A percentile compares a stretch with the other conserved stretches of the same genome.
These are phyloP conservation scores for Hymenoscyphus scutula DNA, from an alignment of 2,329 filamentous ascomycete species.

Conservation along the genomic window DNA sequence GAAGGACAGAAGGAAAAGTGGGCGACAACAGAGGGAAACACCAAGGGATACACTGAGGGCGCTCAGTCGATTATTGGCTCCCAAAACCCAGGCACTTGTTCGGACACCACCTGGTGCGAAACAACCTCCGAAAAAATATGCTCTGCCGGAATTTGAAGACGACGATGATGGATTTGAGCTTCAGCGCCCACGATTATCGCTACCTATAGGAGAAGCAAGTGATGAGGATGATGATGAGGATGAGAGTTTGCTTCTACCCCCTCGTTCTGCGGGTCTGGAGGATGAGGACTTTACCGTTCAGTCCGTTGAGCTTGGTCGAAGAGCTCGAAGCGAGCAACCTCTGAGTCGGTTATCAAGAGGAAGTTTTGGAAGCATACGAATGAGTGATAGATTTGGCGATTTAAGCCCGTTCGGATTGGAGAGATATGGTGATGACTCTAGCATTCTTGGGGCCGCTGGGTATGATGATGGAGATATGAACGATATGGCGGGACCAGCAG, in stretches of 20 bases:
- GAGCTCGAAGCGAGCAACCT: slow-evolving; percentile 48
- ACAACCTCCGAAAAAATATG: slow-evolving; percentile 22
- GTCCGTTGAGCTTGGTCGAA: slow-evolving; percentile 58
- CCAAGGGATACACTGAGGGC: slow-evolving; percentile 53
- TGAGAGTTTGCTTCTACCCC: slow-evolving; percentile 48
- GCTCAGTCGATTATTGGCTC: slow-evolving; percentile 54
- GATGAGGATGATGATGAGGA: slow-evolving; percentile 52
- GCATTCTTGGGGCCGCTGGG: slow-evolving; percentile 27
- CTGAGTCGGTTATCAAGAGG: slow-evolving; percentile 45
- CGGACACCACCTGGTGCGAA: slow-evolving; percentile 30
- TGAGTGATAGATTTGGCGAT: slow-evolving; percentile 51
- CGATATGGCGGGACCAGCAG: slow-evolving; percentile 20
- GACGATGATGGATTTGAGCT: slow-evolving; percentile 43
- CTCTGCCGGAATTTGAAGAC: slow-evolving; percentile 28
- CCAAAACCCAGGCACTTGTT: slow-evolving; percentile 35
- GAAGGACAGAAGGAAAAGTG: slow-evolving; percentile 55
- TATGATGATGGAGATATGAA: slow-evolving; percentile 25
- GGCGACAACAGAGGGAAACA: slow-evolving; percentile 55
- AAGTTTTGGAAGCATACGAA: slow-evolving; percentile 50
- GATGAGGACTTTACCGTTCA: slow-evolving; percentile 58
- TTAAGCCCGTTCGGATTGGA: slow-evolving; percentile 28
- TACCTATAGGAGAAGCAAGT: slow-evolving; percentile 54
- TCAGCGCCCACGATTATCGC: slow-evolving; percentile 52
- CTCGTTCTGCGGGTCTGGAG: slow-evolving; percentile 51
- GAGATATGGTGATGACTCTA: slow-evolving; percentile 31